Evolutionary conservation across 345 rosid species (phyloP), one percentile per base, ranked within the genome.

Genomic region (Brassica juncea): DNA sequence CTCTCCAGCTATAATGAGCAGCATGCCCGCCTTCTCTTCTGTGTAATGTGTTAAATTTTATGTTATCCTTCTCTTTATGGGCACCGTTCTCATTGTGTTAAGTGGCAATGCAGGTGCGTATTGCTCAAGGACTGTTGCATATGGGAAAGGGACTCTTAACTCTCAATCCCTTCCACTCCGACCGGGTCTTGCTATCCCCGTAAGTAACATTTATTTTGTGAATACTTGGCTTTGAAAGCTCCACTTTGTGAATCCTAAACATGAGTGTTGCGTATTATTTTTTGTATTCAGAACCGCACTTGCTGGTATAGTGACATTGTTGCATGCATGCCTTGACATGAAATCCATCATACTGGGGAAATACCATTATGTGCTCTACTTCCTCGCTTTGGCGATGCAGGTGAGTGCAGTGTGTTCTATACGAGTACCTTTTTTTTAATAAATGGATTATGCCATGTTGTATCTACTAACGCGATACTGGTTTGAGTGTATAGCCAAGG

Each of bases 121-220:
- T 93, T 82, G 99, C 99, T 58, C 99, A 95, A 84, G 99, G 98
- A 44, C 88, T 95, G 31, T 94, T 90, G 76, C 97, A 95, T 83
- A 73, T 95, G 85, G 99, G 98, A 70, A 95, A 95, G 81, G 98
- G 99, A 55, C 89, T 95, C 34, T 77, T 95, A 78, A 95, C 97
- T 37, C 90, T 95, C 19, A 93, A 85, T 67, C 99, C 99, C 2
- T 93, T 87, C 78, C 99, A 95, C 84, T 95, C 99, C 47, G 98
- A 95, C 66, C 91, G 94, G 54, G 85, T 90, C 83, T 88, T 95
- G 83, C 86, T 90, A 65, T 88, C 99, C 5, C 98, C 97, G 98
- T 93, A 75, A 86, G 96, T 85, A 65, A 21, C 8, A 39, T 77
- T 49, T 67, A 62, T 52, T 52, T 5, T n/a, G 8, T 52, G 57